phyloP scores from a whole-genome alignment of 2,329 filamentous ascomycete species.

The Fusarium miscanthi region DNA sequence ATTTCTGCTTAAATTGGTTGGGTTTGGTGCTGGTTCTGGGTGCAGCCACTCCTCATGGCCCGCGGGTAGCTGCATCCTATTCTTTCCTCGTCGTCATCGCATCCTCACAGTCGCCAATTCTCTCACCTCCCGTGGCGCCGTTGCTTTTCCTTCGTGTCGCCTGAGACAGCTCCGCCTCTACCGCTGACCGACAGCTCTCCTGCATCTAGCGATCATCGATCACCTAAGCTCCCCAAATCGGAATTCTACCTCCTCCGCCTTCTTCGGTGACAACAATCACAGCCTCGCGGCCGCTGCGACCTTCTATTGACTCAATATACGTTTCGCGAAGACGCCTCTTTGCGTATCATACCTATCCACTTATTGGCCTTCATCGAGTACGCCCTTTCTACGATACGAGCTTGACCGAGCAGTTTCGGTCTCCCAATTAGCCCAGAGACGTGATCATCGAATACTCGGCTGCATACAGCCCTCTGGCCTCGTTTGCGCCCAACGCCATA shows the following conservation, averaged over 20 bases:
- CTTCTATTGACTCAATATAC: constrained; percentile 38
- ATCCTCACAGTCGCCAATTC: constrained; percentile 1
- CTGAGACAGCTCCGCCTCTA: constrained; percentile 13
- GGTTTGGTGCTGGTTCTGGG: constrained; percentile 13
- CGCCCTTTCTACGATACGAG: constrained; percentile 49
- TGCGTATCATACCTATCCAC: constrained; percentile 38
- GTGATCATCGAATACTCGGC: constrained; percentile 41
- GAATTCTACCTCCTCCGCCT: constrained; percentile 19
- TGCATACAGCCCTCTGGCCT: constrained; percentile 39
- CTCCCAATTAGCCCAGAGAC: constrained; percentile 33
- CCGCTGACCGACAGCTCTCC: constrained; percentile 6
- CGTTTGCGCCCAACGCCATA: constrained; percentile 39
- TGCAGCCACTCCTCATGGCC: constrained; percentile 44
- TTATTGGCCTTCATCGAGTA: constrained; percentile 41
- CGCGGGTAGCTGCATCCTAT: constrained; percentile 44
- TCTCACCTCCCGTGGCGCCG: constrained; percentile 19
- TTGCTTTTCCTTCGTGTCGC: constrained; percentile 3
- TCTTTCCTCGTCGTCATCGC: constrained; percentile 27
- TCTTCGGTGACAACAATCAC: constrained; percentile 36
- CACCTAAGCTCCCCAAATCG: constrained; percentile 31
- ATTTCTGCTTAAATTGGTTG: constrained; percentile 35
- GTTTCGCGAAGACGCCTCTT: constrained; percentile 43
- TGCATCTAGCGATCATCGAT: constrained; percentile 32
- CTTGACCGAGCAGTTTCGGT: constrained; percentile 43
- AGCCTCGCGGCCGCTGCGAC: constrained; percentile 34